Evolutionary conservation across 441 rosid genomes (phyloP).

Genomic region (Brassica balearica): DNA sequence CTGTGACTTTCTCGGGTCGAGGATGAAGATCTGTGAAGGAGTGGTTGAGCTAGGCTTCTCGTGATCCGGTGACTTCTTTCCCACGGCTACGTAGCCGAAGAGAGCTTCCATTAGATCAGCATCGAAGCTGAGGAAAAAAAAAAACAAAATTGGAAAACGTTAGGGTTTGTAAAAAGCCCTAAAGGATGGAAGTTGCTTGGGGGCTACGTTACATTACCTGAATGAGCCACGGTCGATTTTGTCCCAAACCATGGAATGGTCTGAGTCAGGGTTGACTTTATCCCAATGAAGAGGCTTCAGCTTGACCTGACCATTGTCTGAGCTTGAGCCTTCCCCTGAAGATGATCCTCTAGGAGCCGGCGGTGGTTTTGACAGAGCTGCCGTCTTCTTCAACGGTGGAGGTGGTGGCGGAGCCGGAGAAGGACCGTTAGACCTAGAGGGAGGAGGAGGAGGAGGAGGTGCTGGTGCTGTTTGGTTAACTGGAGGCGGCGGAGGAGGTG

Average conservation of each 20-base stretch:
- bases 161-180: background rate
- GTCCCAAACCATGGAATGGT: conserved; percentile 98
- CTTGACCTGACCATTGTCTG: conserved; percentile 59
- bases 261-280: conserved; percentile 66
- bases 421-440: conserved; percentile 40
- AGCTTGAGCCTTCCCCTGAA: conserved; percentile 36
- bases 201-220: conserved; percentile 49
- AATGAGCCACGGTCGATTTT: conserved; percentile 82
- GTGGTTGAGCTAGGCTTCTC: conserved; percentile 33
- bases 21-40: conserved; percentile 57
- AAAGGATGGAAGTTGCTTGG: background rate
- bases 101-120: conserved; percentile 94
- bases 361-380: conserved; percentile 44
- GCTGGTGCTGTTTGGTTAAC: conserved; percentile 38
- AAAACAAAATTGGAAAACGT: background rate
- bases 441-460: conserved; percentile 51
- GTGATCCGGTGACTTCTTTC: conserved; percentile 42
- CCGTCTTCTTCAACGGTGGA: conserved; percentile 51
- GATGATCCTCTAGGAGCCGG: conserved; percentile 46
- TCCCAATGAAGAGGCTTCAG: conserved; percentile 97
- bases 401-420: conserved; percentile 56
- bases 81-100: conserved; percentile 82
- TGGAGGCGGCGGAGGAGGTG: conserved; percentile 32
- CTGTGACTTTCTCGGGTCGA: conserved; percentile 80
- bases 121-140: conserved; percentile 64